Percentiles rank a stretch among this genome's conserved stretches.
phyloP scores from a whole-genome alignment of 768 basidiomycete genomes.

The Crucibulum laeve region DNA sequence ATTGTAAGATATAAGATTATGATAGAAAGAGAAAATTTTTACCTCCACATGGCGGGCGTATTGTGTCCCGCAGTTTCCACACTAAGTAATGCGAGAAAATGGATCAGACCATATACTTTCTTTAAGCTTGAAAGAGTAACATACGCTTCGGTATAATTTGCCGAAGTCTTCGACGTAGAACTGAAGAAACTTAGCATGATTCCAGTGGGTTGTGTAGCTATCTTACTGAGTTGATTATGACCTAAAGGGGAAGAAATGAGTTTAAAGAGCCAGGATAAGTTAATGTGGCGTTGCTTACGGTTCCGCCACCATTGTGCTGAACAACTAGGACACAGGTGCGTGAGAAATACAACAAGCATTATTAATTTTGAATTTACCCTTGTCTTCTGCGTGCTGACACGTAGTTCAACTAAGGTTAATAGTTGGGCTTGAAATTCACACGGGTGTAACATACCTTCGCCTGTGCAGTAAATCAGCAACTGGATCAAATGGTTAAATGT shows the following conservation, averaged over 20 bases:
- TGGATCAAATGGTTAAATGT: neutral
- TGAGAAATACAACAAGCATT: neutral
- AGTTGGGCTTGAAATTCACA: too few relatives aligned
- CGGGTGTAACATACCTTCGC: constrained; percentile 17
- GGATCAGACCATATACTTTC: neutral
- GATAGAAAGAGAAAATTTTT: neutral
- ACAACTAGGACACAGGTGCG: constrained; percentile 14
- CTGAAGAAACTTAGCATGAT: constrained; percentile 9
- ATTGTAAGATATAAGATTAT: neutral
- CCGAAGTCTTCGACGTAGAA: constrained; percentile 37
- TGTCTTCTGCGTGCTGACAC: constrained; percentile 26
- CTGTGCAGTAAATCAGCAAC: constrained; percentile 7
- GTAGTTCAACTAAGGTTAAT: neutral
- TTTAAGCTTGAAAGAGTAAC: neutral
- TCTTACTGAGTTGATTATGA: constrained; percentile 32
- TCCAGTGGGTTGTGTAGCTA: neutral
- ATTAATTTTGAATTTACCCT: constrained; percentile 11
- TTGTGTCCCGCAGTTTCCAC: constrained; percentile 28
- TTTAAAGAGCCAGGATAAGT: neutral
- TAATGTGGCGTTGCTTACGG: too few relatives aligned
- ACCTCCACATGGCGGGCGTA: constrained; percentile 19
- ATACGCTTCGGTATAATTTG: constrained; percentile 31
- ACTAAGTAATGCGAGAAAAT: constrained; percentile 12
- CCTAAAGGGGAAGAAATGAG: constrained; percentile 9
- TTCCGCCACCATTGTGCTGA: constrained; percentile 33